Evolutionary conservation across 2,329 filamentous ascomycete genomes (phyloP), one percentile per base, ranked within the genome.

Genomic region (Trichoderma citrinoviride): DNA sequence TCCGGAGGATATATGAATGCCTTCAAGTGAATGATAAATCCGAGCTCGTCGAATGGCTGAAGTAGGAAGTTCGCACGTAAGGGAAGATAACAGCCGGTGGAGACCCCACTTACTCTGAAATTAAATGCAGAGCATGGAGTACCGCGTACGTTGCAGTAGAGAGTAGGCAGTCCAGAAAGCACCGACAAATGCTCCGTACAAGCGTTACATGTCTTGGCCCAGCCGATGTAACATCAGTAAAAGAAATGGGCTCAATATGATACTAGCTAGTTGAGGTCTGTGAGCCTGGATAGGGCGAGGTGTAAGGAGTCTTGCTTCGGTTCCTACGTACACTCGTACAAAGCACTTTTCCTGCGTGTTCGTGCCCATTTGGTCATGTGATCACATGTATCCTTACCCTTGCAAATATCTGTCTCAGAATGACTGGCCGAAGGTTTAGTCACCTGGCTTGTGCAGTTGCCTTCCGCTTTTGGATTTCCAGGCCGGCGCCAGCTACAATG

Each of bases 141-240:
- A 7, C 33, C 49, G n/a, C 43, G 50, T 44, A 46, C 43, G 65
- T 65, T 65, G 52, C 56, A 67, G 50, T 43, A 37, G 33, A 44
- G 6, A 5, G 41, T 33, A 44, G 27, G 27, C n/a, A 52, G 15
- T 29, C 7, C 10, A 21, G 21, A 23, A 27, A 50, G 43, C 19
- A 50, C 27, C 53, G 47, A 25, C 53, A 43, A 15, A n/a, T n/a
- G n/a, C n/a, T n/a, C n/a, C n/a, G 29, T 21, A 41, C 40, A 54
- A 56, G 47, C 54, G 61, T 58, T 61, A 61, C 44, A 58, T 61
- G 49, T n/a, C 23, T 46, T 37, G 23, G 44, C 33, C 53, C 49
- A 55, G 65, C 64, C n/a, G 5, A 66, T 46, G 64, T 64, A 64
- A 56, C 64, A 64, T 57, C 15, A 21, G 29, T 19, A 21, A 29